Conservation (phyloP, 2,329 filamentous ascomycete species). For the Rhinocladiella mackenziei region DNA sequence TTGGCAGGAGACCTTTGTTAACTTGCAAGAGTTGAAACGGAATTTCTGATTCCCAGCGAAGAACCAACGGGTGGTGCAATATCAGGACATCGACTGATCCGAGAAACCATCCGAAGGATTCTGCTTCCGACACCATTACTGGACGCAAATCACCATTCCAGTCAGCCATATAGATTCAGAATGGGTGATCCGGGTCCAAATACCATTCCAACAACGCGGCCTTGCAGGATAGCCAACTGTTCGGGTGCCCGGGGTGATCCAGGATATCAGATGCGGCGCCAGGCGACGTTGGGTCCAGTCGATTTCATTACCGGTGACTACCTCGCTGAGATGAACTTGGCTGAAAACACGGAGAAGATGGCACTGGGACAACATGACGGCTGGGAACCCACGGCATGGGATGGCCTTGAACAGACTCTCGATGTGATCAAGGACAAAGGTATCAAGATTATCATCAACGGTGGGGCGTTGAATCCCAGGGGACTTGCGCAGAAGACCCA, state of each 20-base stretch:
- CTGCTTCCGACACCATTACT: no score
- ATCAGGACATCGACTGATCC: no score
- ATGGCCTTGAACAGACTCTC: slow-evolving; percentile 46
- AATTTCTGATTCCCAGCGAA: no score
- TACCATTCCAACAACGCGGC: slow-evolving; percentile 22
- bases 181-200: slow-evolving; percentile 21
- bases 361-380: slow-evolving; percentile 41
- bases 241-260: slow-evolving; percentile 37
- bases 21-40: no score
- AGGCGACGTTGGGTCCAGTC: slow-evolving; percentile 37
- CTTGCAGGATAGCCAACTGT: slow-evolving; percentile 36
- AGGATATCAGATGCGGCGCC: slow-evolving; percentile 38
- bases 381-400: slow-evolving; percentile 48
- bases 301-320: slow-evolving; percentile 56
- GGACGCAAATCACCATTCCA: no score
- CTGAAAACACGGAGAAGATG: slow-evolving; percentile 44
- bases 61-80: no score
- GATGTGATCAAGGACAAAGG: slow-evolving; percentile 45
- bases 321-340: slow-evolving; percentile 46
- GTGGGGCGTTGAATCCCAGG: slow-evolving; percentile 53
- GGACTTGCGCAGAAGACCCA: slow-evolving; percentile 45
- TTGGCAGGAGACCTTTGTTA: no score
- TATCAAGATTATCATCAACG: slow-evolving; percentile 56
- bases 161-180: no score
- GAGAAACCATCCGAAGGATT: no score